Base-by-base conservation (phyloP, 2,329 filamentous ascomycete species). In the Aspergillus sp. region DNA sequence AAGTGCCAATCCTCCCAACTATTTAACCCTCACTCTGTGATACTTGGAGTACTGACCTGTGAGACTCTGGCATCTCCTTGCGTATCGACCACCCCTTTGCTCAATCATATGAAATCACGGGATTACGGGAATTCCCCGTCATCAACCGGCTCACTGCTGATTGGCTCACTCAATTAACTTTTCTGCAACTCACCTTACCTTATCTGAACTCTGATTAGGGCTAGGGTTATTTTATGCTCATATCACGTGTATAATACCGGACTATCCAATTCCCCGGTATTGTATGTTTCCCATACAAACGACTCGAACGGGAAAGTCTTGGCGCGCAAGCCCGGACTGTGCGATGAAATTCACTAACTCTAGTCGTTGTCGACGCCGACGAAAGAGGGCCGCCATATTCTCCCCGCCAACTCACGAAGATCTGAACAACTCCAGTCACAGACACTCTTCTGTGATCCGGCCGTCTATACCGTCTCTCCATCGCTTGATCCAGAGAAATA, bases 341-440 rank as follows among this genome's bases (percentile, higher is more conserved):
- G 64, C 64, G 65, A 66, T 65, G 57, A 65, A 67, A 67, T 66
- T 67, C 64, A 64, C 50, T 52, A 55, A 56, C 54, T 56, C 52
- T 56, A 44, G 50, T 50, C 46, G 48, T 53, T 56, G 51, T 56
- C 56, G 52, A 61, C 56, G 57, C 58, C 57, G 56, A 61, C 19
- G 19, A 19, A 19, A 19, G 19, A 19, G 19, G 19, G 19, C 19
- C 19, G 19, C 19, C 19, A 19, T 47, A 53, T 48, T 53, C 53
- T 52, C 53, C 52, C 48, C 45, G 42, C 48, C 47, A 42, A 44
- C 47, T 19, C 19, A 19, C 19, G 19, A 19, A 19, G 19, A 19
- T 19, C 19, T 19, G 19, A 19, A 47, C 51, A 50, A 49, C 42
- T 52, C 49, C 54, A 48, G 49, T 51, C 44, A 48, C 52, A 55